phyloP scores from a whole-genome alignment of 257 asterid genomes.

The Solanum lignicaule region DNA sequence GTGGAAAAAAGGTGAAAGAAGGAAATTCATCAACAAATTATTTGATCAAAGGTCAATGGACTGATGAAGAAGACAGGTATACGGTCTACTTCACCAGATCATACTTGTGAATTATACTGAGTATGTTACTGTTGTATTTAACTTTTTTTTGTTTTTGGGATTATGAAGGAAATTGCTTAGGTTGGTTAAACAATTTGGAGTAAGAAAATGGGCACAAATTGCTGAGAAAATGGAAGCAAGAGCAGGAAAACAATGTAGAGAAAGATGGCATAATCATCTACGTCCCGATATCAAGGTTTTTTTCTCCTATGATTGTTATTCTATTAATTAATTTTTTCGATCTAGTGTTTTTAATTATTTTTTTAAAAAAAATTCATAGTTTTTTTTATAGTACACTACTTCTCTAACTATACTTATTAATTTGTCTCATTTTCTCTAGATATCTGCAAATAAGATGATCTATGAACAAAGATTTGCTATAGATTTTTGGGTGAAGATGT shows the following conservation, averaged over 20 bases:
- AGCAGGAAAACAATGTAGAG: conserved; percentile 80
- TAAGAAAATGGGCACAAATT: conserved; percentile 56
- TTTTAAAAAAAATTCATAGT: background rate
- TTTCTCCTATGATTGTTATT: background rate
- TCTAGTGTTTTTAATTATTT: background rate
- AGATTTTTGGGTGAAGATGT: background rate
- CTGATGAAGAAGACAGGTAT: conserved; percentile 61
- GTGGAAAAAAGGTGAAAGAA: conserved; percentile 3
- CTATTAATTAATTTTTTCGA: background rate
- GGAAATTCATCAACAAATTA: conserved; percentile 4
- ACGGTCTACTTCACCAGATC: background rate
- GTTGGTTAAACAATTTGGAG: conserved; percentile 63
- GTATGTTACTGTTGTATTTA: background rate
- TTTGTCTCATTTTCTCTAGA: background rate
- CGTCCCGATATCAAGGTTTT: conserved; percentile 70
- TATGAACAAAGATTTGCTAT: background rate
- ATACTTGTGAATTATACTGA: background rate
- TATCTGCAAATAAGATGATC: background rate
- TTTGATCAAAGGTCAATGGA: conserved; percentile 69
- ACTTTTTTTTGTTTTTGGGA: background rate
- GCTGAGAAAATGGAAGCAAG: conserved; percentile 60
- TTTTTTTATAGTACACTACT: background rate
- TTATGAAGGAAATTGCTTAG: conserved; percentile 32
- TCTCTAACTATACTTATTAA: background rate
- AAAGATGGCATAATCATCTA: conserved; percentile 83